Evolutionary conservation across 1,139 yeast genomes (phyloP), one percentile per base, ranked within the genome.

Genomic region (Lodderomyces pseudojiufengensis): DNA sequence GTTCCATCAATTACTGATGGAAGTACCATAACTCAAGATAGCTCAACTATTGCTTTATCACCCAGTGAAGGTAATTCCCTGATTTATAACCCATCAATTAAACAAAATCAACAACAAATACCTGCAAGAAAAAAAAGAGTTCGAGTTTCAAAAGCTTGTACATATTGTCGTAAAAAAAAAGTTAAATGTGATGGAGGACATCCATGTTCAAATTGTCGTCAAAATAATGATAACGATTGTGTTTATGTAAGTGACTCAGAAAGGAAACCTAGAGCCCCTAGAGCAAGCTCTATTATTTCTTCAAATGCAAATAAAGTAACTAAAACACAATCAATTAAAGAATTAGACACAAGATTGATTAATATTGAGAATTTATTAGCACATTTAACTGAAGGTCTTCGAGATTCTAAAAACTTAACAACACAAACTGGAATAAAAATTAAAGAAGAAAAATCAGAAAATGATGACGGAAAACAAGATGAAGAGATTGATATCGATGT

Each of bases 61-160:
- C 34, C 34, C 3, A 24, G 27, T 24, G 37, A 37, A 37, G 29
- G 20, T 22, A 15, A 24, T 21, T 15, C 33, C 10, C 7, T 7
- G 7, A 18, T 18, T 5, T 18, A 18, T 18, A 18, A 18, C 7
- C 20, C 20, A 16, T 18, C 24, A 3, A 25, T 18, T 10, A 12
- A 4, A 5, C 20, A 18, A 26, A 10, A 11, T 11, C 24, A 10
- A 5, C 23, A 6, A 27, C n/a, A 9, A 24, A 24, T 20, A 18
- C 20, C 20, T 5, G 21, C 8, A 4, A 31, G 14, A 18, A 33
- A 23, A 16, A 33, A 41, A 18, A 31, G 43, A 18, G 46, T 46
- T 28, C 51, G 73, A 8, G 61, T 65, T 29, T 52, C 78, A 31
- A 72, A 70, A 2, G 82, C 82, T 2, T 76, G 82, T 47, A 77